Evolutionary conservation across 148 eudicot species (phyloP).

Genomic region (Talinum fruticosum): DNA sequence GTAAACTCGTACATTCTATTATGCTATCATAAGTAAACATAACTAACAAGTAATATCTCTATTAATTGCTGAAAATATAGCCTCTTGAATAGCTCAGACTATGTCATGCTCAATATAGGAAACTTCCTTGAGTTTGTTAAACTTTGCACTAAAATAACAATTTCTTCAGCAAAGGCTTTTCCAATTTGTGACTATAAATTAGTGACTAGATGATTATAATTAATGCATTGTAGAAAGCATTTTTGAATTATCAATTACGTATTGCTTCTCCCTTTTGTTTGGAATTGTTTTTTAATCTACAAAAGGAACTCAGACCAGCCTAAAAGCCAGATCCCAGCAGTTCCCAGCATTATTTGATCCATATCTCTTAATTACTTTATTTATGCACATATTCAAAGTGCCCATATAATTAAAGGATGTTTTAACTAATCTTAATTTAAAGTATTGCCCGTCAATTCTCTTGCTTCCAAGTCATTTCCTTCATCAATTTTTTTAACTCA

Average conservation of each 20-base stretch:
- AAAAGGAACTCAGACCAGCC: neutral
- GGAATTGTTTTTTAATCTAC: neutral
- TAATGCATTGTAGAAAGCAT: too few species aligned
- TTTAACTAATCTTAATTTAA: neutral
- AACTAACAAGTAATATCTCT: too few species aligned
- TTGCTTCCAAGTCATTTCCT: neutral
- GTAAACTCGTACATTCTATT: too few species aligned
- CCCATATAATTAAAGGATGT: neutral
- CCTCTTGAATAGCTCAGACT: too few species aligned
- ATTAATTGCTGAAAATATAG: too few species aligned
- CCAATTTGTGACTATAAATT: neutral
- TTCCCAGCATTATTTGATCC: neutral
- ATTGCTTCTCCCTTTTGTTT: neutral
- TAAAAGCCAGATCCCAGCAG: neutral
- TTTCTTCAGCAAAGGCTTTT: neutral
- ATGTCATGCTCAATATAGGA: too few species aligned
- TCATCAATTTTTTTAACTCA: neutral
- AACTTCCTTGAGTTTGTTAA: neutral
- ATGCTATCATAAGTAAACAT: too few species aligned
- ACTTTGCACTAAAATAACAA: neutral
- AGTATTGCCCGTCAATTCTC: neutral
- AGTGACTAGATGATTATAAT: neutral
- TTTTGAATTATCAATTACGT: neutral
- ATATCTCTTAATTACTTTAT: too few species aligned
- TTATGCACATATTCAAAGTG: neutral